Base-by-base conservation (phyloP, 1,284 basidiomycete species). In the Phellinidium pouzarii region DNA sequence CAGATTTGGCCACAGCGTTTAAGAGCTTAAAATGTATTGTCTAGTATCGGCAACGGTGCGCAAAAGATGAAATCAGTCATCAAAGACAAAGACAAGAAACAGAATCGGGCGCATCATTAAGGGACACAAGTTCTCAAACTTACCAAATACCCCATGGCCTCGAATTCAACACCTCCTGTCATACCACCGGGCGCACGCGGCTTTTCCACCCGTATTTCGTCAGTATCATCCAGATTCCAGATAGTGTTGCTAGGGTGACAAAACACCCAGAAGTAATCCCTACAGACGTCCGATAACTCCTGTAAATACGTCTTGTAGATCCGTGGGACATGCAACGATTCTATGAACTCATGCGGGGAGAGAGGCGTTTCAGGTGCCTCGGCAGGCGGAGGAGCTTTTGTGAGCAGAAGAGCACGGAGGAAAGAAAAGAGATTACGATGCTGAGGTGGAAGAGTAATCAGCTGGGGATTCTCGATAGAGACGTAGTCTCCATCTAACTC, bases 221-320 rank as follows among this genome's bases (percentile, higher is more conserved):
- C 88, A 0, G 91, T 84, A 60, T 93, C 85, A 4, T 76, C 70
- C 23, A 94, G 71, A 14, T 84, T 74, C 94, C 94, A 97, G 43
- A 95, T 84, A 0, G 83, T 82, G 64, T 99, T 99, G 62, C 87
- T 87, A 2, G 88, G 86, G 66, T 99, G 96, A 65, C 95, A 98
- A 71, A 98, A 98, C 51, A 99, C 88, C 93, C 95, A 98, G 68
- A 98, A 98, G 70, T 96, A 98, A 66, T 99, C 95, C 17, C 93
- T 72, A 64, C 94, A 94, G 2, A 95, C 76, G 59, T 94, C 91
- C 7, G 82, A 85, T 34, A 98, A 72, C 65, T 98, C 94, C 60
- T 85, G 81, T 11, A 99, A 72, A 69, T 94, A 97, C 2, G 84
- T 83, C 71, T 93, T 96, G 74, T 92, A 96, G 44, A 94, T 83